Evolutionary conservation across 306 rosid species (phyloP).

Genomic region (Lathyrus tuberosus): DNA sequence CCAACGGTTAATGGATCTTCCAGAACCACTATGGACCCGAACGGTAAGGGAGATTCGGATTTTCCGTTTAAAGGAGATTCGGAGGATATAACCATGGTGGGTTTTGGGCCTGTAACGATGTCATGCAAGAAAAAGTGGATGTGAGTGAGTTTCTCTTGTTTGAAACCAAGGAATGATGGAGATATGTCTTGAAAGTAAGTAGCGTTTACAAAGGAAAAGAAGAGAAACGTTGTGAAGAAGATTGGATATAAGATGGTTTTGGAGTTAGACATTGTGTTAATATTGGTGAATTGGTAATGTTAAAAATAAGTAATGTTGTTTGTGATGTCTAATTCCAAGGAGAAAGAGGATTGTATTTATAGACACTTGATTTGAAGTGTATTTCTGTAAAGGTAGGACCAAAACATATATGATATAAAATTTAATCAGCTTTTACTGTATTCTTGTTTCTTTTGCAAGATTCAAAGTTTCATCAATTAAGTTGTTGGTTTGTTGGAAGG

Average conservation of each 20-base stretch:
- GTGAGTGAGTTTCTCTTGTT: conserved; percentile 53
- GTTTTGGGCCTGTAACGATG: conserved; percentile 39
- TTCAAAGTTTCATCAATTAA: no score
- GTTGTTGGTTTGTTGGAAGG: no score
- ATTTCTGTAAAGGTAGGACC: not conserved
- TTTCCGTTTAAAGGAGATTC: conserved; percentile 29
- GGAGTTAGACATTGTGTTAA: not conserved
- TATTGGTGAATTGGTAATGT: not conserved
- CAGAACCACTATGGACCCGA: conserved; percentile 43
- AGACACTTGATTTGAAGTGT: not conserved
- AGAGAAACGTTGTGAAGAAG: not conserved
- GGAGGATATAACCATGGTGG: conserved; percentile 38
- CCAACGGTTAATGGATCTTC: conserved; percentile 51
- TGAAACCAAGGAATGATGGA: conserved; percentile 35
- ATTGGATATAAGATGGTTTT: conserved; percentile 4
- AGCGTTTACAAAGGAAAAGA: not conserved
- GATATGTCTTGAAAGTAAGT: conserved; percentile 32
- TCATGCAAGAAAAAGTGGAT: conserved; percentile 65
- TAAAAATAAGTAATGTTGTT: not conserved
- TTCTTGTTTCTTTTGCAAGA: no score
- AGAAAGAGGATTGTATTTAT: not conserved
- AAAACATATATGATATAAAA: no score
- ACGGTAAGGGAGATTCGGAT: conserved; percentile 44
- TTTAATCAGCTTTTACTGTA: no score
- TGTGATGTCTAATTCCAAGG: not conserved